Base-by-base conservation (phyloP, 1,139 yeast genomes). In the Debaryomycetaceae sp. region DNA sequence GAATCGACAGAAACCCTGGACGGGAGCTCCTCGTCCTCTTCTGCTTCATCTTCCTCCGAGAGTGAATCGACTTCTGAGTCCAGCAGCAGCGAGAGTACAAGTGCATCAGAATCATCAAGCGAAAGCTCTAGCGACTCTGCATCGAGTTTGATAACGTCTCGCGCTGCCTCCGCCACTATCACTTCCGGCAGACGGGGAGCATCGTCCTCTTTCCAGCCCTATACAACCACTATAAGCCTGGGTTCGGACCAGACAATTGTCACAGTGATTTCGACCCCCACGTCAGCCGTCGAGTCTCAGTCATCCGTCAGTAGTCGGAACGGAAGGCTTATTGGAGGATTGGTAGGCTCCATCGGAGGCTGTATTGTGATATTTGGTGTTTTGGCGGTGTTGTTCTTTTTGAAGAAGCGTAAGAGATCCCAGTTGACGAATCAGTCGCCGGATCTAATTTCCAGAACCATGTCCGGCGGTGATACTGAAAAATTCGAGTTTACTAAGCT, bases 271-370 rank as follows among this genome's bases (percentile, higher is more conserved):
- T 61, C 76, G 0, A 65, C 71, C 0, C 75, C 77, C 2, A 70
- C 77, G 1, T 61, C 68, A 1, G 54, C 58, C 8, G 39, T 33
- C 34, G n/a, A 46, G 42, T 8, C 42, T 45, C 44, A 44, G 51
- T 13, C 46, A 47, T 20, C 36, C 59, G 24, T 48, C 62, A 2
- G 52, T 63, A 1, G 53, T 57, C 38, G 56, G 27, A 72, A 69
- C 51, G 62, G 72, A 36, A 72, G 67, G 52, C 59, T 74, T 45
- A 72, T 74, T 40, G 79, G 79, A 6, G 78, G 79, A 0, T 56
- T 74, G 22, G 78, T 74, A 6, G 79, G 79, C 1, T 72, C 77
- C 5, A 70, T 74, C 35, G 79, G 78, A 11, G 79, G 79, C 4
- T 63, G 73, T 17, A 67, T 74, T 36, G 63, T 71, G 7, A 67